Conservation (phyloP, 352 stramenopile species). For the Pythium myriotylum region DNA sequence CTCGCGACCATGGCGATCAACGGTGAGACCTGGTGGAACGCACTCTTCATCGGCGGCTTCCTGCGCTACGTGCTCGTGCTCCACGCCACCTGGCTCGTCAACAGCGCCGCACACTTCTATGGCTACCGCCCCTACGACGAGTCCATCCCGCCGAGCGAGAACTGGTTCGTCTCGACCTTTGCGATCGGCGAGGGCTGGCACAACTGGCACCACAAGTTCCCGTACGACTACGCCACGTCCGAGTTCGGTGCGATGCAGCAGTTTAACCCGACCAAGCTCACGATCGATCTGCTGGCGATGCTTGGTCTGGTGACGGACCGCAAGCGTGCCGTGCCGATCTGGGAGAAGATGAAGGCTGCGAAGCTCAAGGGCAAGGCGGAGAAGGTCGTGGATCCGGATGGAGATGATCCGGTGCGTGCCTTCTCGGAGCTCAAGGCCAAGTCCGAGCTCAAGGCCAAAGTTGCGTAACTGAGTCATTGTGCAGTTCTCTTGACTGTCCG, state of each 20-base stretch:
- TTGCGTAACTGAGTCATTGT: no score
- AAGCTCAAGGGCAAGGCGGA: conserved; percentile 39
- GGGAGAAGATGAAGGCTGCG: conserved; percentile 89
- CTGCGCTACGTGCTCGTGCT: conserved; percentile 93
- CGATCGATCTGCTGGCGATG: conserved; percentile 93
- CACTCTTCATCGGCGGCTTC: conserved; percentile 95
- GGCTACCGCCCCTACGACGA: conserved; percentile 98
- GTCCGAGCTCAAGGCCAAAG: conserved; percentile 37
- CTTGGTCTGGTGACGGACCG: conserved; percentile 94
- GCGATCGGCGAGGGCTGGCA: conserved; percentile 98
- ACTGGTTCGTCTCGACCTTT: conserved; percentile 95
- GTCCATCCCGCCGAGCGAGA: conserved; percentile 92
- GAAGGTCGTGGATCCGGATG: conserved; percentile 55
- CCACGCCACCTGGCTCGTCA: no score
- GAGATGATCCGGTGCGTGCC: conserved; percentile 50
- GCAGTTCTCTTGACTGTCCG: no score
- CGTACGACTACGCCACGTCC: conserved; percentile 98
- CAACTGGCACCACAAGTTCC: conserved; percentile 99
- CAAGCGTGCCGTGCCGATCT: conserved; percentile 94
- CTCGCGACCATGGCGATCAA: conserved; percentile 85
- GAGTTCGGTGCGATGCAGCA: conserved; percentile 96
- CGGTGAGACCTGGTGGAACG: conserved; percentile 95
- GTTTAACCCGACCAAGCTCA: conserved; percentile 98
- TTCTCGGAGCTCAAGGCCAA: conserved; percentile 77
- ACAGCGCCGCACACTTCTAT: conserved; percentile 98